A percentile compares a stretch with the other conserved stretches of the same genome.
phyloP scores from a whole-genome alignment of 1,284 basidiomycete genomes.

The Malassezia psittaci region DNA sequence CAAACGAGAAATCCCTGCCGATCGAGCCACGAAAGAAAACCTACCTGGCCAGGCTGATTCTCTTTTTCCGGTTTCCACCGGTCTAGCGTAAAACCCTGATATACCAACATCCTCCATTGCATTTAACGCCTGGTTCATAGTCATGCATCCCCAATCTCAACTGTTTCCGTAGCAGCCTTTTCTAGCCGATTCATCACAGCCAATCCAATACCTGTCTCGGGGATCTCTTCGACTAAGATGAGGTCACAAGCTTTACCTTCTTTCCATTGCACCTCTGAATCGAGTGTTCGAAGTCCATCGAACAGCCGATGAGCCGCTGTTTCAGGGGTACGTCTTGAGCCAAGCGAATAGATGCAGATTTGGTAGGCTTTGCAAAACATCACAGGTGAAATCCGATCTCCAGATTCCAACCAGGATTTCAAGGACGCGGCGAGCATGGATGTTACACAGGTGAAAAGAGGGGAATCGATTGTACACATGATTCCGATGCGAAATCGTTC shows the following conservation, averaged over 20 bases:
- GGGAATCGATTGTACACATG: conserved; percentile 25
- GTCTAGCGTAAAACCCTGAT: background rate
- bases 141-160: background rate
- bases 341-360: conserved; percentile 18
- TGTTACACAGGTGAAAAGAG: background rate
- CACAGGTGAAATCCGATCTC: conserved; percentile 4
- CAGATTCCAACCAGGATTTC: background rate
- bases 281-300: conserved; percentile 73
- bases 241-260: conserved; percentile 58
- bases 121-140: background rate
- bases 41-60: too few species aligned
- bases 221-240: conserved; percentile 78
- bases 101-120: background rate
- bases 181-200: conserved; percentile 96
- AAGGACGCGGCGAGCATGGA: background rate
- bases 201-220: conserved; percentile 71
- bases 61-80: background rate
- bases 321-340: conserved; percentile 50
- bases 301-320: conserved; percentile 73
- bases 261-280: conserved; percentile 49
- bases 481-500: conserved; percentile 19
- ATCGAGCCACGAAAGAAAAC: background rate
- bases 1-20: background rate
- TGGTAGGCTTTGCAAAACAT: background rate
- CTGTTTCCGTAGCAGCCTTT: conserved; percentile 61